Evolutionary conservation across 352 stramenopile species (phyloP), one percentile per base, ranked within the genome.

Genomic region (Phytophthora melonis): DNA sequence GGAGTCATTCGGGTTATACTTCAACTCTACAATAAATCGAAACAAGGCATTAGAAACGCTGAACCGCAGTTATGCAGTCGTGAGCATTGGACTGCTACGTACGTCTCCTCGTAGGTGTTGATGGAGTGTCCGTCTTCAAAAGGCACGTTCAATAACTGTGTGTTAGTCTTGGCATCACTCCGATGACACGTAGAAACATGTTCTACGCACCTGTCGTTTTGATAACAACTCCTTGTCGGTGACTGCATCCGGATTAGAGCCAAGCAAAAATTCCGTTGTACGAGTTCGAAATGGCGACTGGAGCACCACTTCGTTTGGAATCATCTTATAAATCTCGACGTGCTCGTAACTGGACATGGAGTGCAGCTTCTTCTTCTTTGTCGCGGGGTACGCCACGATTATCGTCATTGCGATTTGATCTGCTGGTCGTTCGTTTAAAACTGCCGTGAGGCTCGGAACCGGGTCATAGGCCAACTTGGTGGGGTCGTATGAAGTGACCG

Each of bases 281-380:
- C 83, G 83, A 23, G 73, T 85, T 9, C 75, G 81, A 57, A 93
- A 93, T 23, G 83, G 78, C 5, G 76, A 77, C n/a, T 86, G 77
- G 23, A 92, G 68, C 19, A 80, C 72, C 10, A 85, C 69, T 32
- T 92, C 83, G 27, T 88, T 92, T 0, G 87, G 85, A 62, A 93
- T 87, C 77, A 93, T 89, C 70, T 92, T 93, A 75, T 90, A 93
- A 68, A 95, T 95, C 58, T 93, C 81, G 3, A 94, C 85, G 27
- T 88, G 81, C n/a, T 93, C 85, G 65, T 94, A 94, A 52, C 72
- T 78, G 9, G 78, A 71, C 54, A 74, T 84, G 0, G 81, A 59
- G 4, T 67, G 64, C 9, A 77, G 67, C 32, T 83, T 88, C 49
- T 91, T 92, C 45, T 90, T 87, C 64, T 90, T 93, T 18, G 77